Conservation (phyloP, 2,329 filamentous ascomycete species). For the Onygenales sp. region DNA sequence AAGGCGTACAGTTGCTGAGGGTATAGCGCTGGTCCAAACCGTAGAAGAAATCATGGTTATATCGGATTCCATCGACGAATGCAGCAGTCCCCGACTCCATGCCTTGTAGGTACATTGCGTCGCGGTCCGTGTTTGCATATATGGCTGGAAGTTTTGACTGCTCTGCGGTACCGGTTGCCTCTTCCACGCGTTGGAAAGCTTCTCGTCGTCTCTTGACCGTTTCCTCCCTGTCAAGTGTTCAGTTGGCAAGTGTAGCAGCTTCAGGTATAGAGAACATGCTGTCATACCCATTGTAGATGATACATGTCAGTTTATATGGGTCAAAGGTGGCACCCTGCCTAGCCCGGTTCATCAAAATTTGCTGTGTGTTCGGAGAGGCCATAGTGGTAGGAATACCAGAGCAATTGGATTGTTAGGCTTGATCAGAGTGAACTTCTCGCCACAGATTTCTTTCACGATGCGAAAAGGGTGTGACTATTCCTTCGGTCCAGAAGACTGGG, state of each 20-base stretch:
- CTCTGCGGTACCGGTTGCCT: conserved; percentile 9
- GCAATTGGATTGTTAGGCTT: neutral
- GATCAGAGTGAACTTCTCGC: too few relatives aligned
- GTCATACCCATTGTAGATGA: conserved; percentile 8
- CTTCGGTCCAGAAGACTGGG: too few relatives aligned
- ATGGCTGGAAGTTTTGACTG: conserved; percentile 14
- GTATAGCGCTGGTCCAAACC: conserved; percentile 10
- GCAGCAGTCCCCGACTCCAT: conserved; percentile 15
- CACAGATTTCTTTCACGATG: too few relatives aligned
- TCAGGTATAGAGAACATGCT: neutral
- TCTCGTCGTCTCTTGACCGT: conserved; percentile 6
- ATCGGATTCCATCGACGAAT: conserved; percentile 15
- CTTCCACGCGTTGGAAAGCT: conserved; percentile 10
- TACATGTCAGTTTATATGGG: conserved; percentile 7
- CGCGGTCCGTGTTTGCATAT: conserved; percentile 18
- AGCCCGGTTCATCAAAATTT: conserved; percentile 5
- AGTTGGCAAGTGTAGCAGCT: neutral
- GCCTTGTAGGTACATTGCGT: conserved; percentile 17
- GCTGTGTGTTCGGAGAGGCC: conserved; percentile 2
- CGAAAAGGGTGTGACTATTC: too few relatives aligned
- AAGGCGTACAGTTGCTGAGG: conserved; percentile 11
- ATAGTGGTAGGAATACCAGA: neutral
- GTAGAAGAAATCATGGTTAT: conserved; percentile 17
- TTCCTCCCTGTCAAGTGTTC: conserved; percentile 3
- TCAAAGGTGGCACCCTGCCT: conserved; percentile 6